Evolutionary conservation across 108 stramenopile species (phyloP).

Genomic region (Cyclotella cryptica): DNA sequence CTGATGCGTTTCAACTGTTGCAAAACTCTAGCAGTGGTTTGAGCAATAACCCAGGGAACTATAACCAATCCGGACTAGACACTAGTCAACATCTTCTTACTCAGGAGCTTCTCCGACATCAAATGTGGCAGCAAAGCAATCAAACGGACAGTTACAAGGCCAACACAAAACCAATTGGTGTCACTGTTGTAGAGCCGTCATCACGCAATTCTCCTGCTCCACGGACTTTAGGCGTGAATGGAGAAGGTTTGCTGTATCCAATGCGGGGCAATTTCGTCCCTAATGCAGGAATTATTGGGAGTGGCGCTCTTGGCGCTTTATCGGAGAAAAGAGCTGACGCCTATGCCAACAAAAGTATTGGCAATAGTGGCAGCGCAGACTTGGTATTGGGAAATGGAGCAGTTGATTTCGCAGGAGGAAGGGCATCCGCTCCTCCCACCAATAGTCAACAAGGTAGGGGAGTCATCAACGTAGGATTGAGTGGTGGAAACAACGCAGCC

Average conservation of each 20-base stretch:
- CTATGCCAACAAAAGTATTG: not conserved
- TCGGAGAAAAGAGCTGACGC: not conserved
- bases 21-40: not conserved
- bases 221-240: constrained; percentile 5
- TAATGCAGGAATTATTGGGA: not conserved
- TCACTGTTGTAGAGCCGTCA: constrained; percentile 74
- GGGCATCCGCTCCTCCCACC: constrained; percentile 20
- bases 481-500: constrained; percentile 20
- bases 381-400: not conserved
- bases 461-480: constrained; percentile 2
- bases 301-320: not conserved
- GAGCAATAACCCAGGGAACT: not conserved
- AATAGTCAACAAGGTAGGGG: constrained; percentile 15
- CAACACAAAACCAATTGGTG: constrained; percentile 46
- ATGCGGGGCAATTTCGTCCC: not conserved
- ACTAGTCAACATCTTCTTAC: constrained; percentile 16
- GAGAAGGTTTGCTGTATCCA: constrained; percentile 2
- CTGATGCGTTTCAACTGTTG: constrained; percentile 1
- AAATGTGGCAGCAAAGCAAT: constrained; percentile 28
- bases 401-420: constrained; percentile 10
- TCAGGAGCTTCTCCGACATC: constrained; percentile 19
- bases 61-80: not conserved
- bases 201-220: constrained; percentile 49
- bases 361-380: not conserved
- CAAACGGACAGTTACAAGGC: constrained; percentile 1